A percentile compares a stretch with the other conserved stretches of the same genome.
Evolutionary conservation across 129 eudicot genomes (phyloP).

Genomic region (Escallonia rubra): DNA sequence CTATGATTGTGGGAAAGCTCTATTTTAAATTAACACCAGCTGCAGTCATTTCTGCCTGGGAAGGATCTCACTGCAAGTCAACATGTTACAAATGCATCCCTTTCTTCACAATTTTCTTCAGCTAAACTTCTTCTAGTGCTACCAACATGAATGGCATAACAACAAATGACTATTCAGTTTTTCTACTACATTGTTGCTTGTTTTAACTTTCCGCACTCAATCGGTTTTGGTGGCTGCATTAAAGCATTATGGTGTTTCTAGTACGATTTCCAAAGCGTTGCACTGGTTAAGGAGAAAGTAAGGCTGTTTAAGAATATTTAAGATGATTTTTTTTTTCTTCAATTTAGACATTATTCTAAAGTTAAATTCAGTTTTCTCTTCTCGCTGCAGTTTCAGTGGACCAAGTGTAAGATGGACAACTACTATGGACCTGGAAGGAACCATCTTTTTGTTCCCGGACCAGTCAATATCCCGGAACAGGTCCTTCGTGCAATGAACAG

Average conservation of each 20-base stretch:
- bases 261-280: neutral
- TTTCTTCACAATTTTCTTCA: too few species aligned
- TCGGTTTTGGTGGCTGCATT: neutral
- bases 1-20: too few species aligned
- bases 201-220: neutral
- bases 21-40: too few species aligned
- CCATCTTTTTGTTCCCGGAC: slow-evolving; percentile 99
- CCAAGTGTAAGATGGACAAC: slow-evolving; percentile 58
- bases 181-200: neutral
- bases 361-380: neutral
- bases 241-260: neutral
- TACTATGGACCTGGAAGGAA: slow-evolving; percentile 90
- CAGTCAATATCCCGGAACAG: slow-evolving; percentile 96
- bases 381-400: neutral
- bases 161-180: neutral
- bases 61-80: too few species aligned
- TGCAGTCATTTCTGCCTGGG: too few species aligned
- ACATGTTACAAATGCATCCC: too few species aligned
- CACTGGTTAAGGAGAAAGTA: neutral
- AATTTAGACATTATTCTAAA: neutral
- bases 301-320: neutral
- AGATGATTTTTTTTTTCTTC: neutral
- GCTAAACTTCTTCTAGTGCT: too few species aligned
- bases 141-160: too few species aligned
- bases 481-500: slow-evolving; percentile 96